Evolutionary conservation across 2,329 filamentous ascomycete species (phyloP).

Genomic region (Chaetoscypha palmicola): DNA sequence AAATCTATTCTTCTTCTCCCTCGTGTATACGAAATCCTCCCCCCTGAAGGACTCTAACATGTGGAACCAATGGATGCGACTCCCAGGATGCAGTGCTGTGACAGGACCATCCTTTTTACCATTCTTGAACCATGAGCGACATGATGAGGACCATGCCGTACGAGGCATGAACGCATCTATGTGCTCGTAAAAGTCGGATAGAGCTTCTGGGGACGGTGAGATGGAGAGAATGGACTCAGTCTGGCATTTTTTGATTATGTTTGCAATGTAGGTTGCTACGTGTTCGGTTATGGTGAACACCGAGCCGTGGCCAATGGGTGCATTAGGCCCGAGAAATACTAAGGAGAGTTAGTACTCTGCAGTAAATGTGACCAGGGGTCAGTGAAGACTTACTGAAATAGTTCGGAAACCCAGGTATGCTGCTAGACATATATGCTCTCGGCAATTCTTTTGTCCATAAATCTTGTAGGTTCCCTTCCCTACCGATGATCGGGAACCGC

Average conservation of each 20-base stretch:
- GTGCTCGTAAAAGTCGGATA: constrained; percentile 30
- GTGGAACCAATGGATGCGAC: constrained; percentile 17
- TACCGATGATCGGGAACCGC: constrained; percentile 22
- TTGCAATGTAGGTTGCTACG: constrained; percentile 42
- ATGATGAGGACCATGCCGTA: constrained; percentile 14
- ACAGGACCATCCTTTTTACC: constrained; percentile 9
- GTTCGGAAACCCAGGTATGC: constrained; percentile 11
- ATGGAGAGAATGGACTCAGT: constrained; percentile 37
- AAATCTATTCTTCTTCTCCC: constrained; percentile 9
- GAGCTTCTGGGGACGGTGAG: constrained; percentile 33
- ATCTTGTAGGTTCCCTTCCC: constrained; percentile 8
- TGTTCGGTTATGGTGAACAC: constrained; percentile 37
- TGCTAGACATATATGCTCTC: constrained; percentile 5
- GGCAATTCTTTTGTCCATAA: constrained; percentile 7
- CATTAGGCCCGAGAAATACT: constrained; percentile 30
- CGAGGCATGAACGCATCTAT: constrained; percentile 27
- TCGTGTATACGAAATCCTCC: constrained; percentile 13
- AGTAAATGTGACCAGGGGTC: too few relatives aligned
- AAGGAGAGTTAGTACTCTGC: not conserved
- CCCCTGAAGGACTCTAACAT: constrained; percentile 15
- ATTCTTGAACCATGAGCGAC: constrained; percentile 16
- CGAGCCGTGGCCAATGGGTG: constrained; percentile 28
- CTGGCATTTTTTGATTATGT: constrained; percentile 38
- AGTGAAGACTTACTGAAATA: constrained; percentile 15
- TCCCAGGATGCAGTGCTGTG: constrained; percentile 11